Evolutionary conservation across 2,329 filamentous ascomycete genomes (phyloP).

Genomic region (Xylaria hypoxylon): DNA sequence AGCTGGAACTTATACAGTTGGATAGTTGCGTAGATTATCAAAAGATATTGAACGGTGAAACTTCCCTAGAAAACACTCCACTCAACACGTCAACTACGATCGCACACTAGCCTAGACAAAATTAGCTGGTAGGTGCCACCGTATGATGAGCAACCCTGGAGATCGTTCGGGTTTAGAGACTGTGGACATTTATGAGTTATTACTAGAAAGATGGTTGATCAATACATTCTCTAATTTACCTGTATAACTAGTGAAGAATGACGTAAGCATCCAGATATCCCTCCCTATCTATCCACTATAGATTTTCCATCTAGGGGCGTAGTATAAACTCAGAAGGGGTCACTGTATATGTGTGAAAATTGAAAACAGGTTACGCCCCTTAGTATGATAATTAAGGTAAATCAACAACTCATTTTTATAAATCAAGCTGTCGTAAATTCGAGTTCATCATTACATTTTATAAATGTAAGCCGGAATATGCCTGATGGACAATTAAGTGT

Average conservation of each 20-base stretch:
- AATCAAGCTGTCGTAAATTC: neutral
- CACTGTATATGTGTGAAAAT: neutral
- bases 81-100: slow-evolving; percentile 27
- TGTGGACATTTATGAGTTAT: neutral
- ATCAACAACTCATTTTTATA: too few species aligned
- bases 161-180: neutral
- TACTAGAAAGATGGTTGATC: neutral
- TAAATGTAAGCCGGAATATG: neutral
- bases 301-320: too few species aligned
- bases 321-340: neutral
- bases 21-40: slow-evolving; percentile 16
- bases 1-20: slow-evolving; percentile 13
- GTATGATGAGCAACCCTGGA: neutral
- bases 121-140: slow-evolving; percentile 23
- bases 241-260: neutral
- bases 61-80: slow-evolving; percentile 15
- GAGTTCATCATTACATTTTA: neutral
- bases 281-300: neutral
- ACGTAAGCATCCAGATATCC: neutral
- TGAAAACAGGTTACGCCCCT: neutral
- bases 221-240: neutral
- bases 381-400: neutral
- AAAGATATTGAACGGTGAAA: neutral
- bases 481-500: neutral
- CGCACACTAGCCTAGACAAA: neutral